A percentile compares a stretch with the other conserved stretches of the same genome.
Evolutionary conservation across 116 monocot genomes (phyloP).

Genomic region (Dioscorea cayenensis): DNA sequence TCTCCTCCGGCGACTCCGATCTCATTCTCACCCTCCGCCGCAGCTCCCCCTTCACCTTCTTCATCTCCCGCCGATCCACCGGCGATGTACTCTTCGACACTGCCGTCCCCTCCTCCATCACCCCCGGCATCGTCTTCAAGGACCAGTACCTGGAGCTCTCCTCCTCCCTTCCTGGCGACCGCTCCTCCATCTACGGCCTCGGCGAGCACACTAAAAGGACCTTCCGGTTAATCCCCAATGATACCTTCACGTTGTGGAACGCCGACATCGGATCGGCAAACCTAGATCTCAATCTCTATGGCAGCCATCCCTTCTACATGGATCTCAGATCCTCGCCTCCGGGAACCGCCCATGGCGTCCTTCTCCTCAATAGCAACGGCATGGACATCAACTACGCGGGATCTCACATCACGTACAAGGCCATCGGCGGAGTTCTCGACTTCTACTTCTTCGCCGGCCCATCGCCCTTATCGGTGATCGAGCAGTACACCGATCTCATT

Average conservation of each 20-base stretch:
- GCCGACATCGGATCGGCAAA: conserved; percentile 35
- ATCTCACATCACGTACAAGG: conserved; percentile 49
- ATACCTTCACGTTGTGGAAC: conserved; percentile 70
- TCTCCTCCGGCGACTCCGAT: conserved; percentile 36
- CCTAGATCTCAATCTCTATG: conserved; percentile 47
- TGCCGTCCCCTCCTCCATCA: neutral
- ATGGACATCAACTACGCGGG: conserved; percentile 69
- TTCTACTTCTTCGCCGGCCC: conserved; percentile 86
- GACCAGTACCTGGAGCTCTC: conserved; percentile 68
- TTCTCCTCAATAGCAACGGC: conserved; percentile 72
- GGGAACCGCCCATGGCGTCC: conserved; percentile 48
- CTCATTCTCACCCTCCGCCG: conserved; percentile 42
- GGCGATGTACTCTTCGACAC: conserved; percentile 54
- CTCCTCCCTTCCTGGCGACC: conserved; percentile 29
- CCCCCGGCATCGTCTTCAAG: conserved; percentile 51
- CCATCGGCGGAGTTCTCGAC: conserved; percentile 71
- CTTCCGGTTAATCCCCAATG: conserved; percentile 35
- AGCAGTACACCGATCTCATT: conserved; percentile 72
- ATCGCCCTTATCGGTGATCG: conserved; percentile 34
- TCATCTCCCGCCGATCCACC: conserved; percentile 47
- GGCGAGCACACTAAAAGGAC: conserved; percentile 69
- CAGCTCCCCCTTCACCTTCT: conserved; percentile 42
- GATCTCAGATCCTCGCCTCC: conserved; percentile 40
- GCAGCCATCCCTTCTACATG: conserved; percentile 83
- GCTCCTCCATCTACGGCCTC: conserved; percentile 59